Evolutionary conservation across 2,329 filamentous ascomycete species (phyloP), one percentile per base, ranked within the genome.

Genomic region (Aaosphaeria arxii): DNA sequence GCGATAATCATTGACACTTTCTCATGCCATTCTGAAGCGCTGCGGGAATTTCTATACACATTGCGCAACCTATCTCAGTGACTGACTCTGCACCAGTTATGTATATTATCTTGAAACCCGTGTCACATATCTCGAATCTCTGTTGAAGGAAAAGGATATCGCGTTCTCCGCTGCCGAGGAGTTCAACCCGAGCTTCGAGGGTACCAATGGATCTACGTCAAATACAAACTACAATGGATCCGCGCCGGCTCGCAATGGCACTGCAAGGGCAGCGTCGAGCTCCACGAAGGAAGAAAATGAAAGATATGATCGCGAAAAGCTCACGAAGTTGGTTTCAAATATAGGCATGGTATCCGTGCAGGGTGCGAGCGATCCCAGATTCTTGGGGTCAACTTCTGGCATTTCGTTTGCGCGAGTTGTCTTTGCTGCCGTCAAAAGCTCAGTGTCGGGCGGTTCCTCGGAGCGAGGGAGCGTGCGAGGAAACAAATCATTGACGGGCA

Each of bases 361-460:
- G 63, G 88, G 86, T 43, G 82, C 84, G 4, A 86, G 88, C 4
- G 89, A 94, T 67, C 85, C 88, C 2, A 82, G 89, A 53, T 91
- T 91, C 62, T 77, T 95, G 11, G 90, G 90, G 11, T 90, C 90
- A 0, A 87, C 89, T 1, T 91, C 90, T 2, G 92, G 91, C 11
- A 94, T 97, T 44, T 95, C 91, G 0, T 97, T 97, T 73, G 91
- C 92, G 5, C 82, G 90, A 48, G 90, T 97, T 9, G 92, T 97
- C 7, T 94, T 96, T 66, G 91, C 92, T 7, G 92, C 92, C 1
- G 90, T 97, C 42, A 94, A 95, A 68, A 86, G 84, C 59, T 88
- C 87, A 1, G 77, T 83, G 5, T 76, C 80, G 1, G 69, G 70
- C 43, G 61, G 68, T 5, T 66, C 70, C 0, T 86, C 85, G 7